Evolutionary conservation across 805 yeast genomes (phyloP), one percentile per base, ranked within the genome.

Genomic region (Wickerhamomyces silvicola): DNA sequence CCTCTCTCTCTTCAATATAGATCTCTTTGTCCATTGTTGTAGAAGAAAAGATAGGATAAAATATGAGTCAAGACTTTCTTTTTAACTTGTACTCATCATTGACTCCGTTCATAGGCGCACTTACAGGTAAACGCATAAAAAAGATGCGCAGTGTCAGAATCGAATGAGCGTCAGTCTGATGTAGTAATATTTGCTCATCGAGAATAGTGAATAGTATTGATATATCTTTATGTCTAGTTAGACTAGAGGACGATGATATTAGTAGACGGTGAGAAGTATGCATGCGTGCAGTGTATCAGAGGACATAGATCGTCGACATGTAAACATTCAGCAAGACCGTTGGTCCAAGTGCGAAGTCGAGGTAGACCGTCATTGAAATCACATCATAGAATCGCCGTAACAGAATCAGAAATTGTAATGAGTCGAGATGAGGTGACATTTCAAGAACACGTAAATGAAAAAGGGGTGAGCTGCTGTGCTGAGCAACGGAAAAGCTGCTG

Each of bases 261-360:
- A 27, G 81, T 80, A 42, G 82, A 79, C 45, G 82, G 80, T 14
- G 75, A 66, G 47, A 81, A 81, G 50, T 80, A 75, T 53, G 78
- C 88, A 8, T 81, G 90, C 52, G 69, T 73, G 32, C 80, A 77
- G 54, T 84, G 95, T 48, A 81, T 84, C 18, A 62, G 94, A 20
- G 95, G 95, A 15, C 95, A 84, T 48, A 59, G 95, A 16, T 79
- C 92, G 0, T 74, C 86, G 3, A 72, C 78, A 34, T 84, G 95
- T 52, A 74, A 75, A 35, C 95, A 84, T 54, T 72, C 77, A 24
- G 60, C 67, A 28, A 61, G 95, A 24, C 86, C 92, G 0, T 61
- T 84, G 27, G 73, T 84, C 6, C 80, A 79, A 45, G 94, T 84
- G 10, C 64, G 94, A 16, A 68, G 81, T 16, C 69, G 87, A 29